Conservation (phyloP, 73 alveolate species). For the Paramecium sonneborni region DNA sequence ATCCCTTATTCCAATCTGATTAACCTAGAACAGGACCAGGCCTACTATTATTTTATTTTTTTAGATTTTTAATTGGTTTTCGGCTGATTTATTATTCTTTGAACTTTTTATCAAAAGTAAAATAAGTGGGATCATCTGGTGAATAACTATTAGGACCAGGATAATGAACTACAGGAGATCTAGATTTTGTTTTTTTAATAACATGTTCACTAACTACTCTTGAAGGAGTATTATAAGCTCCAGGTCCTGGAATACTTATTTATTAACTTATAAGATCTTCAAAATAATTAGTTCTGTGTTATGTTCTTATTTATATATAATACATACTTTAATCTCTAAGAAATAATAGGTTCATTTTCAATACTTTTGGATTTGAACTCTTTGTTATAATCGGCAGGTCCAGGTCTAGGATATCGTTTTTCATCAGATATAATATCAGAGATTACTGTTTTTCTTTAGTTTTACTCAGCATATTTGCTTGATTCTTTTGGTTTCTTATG, state of each 20-base stretch:
- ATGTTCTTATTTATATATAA: neutral
- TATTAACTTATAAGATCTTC: slow-evolving; percentile 19
- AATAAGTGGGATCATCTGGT: slow-evolving; percentile 21
- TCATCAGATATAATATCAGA: neutral
- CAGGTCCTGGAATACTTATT: slow-evolving; percentile 21
- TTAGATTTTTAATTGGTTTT: neutral
- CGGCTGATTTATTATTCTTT: neutral
- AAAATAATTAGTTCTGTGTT: neutral
- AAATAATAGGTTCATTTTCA: neutral
- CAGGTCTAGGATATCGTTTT: slow-evolving; percentile 15
- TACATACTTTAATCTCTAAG: neutral
- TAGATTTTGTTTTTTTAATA: neutral
- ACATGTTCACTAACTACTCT: neutral
- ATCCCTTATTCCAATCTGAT: slow-evolving; percentile 22
- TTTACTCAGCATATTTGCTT: slow-evolving; percentile 7
- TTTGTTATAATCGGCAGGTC: slow-evolving; percentile 31
- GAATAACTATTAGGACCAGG: slow-evolving; percentile 30
- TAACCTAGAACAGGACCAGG: neutral
- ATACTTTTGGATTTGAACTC: slow-evolving; percentile 8
- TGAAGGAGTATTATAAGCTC: slow-evolving; percentile 5
- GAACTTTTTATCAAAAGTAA: slow-evolving; percentile 34
- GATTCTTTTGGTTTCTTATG: neutral
- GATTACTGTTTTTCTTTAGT: neutral
- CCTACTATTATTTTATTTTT: neutral
- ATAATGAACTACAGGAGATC: slow-evolving; percentile 27